Base-by-base conservation (phyloP, 2,329 filamentous ascomycete species). In the Arthrobotrys iridis region DNA sequence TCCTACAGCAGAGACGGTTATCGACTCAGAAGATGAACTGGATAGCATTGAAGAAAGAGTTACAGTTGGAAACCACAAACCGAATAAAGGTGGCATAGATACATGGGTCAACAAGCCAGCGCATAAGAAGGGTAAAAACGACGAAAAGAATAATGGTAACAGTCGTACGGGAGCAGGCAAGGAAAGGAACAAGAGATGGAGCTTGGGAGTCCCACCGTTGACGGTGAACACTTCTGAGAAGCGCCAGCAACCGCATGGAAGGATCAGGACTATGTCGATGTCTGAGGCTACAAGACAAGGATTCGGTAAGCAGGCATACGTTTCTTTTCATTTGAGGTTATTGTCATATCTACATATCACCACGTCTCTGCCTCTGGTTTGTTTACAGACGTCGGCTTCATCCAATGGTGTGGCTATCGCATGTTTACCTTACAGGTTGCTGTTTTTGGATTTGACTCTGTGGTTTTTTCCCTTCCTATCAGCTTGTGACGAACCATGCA, bases 91-190 rank as follows among this genome's bases (percentile, higher is more conserved):
- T 43, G 70, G 70, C 15, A n/a, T 74, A 46, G 70, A 74, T 60
- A 67, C 70, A 48, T 74, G 70, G 70, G 70, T 74, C 70, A 66
- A 62, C 70, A 74, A 74, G 62, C 70, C 70, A 33, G 35, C 62
- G 26, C 70, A 74, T 33, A 74, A 74, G 57, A 74, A 57, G 41
- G 46, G 55, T 37, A 57, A 41, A 22, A 67, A 55, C 26, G 62
- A 55, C 55, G 70, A 74, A 4, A 66, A 57, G 52, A 60, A 50
- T 4, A 62, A 33, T 26, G 33, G 41, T 33, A 43, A 26, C 48
- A 40, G 62, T 50, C 45, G 62, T 30, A 33, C 62, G 30, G 62
- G 45, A 37, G 20, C 60, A 11, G 46, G 33, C 48, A 65, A 65
- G 46, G 62, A 65, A 26, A 57, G 24, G 62, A 67, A 48, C 63